Evolutionary conservation across 2,329 filamentous ascomycete species (phyloP).

Genomic region (Cercospora zeae-maydis): DNA sequence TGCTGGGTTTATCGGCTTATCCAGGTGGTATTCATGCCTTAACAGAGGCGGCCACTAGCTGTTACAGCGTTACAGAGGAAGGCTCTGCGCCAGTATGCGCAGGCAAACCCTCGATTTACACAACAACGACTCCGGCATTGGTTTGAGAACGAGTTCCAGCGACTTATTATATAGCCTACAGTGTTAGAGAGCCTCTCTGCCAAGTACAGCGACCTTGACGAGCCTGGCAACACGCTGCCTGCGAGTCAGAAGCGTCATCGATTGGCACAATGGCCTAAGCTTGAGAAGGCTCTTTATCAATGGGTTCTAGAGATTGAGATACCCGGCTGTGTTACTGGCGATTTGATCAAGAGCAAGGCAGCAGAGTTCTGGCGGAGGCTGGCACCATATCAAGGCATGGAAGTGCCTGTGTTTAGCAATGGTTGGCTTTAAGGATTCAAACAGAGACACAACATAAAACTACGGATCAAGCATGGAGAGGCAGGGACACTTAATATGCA

Average conservation of each 20-base stretch:
- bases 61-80: background rate
- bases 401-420: conserved; percentile 10
- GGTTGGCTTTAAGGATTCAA: conserved; percentile 14
- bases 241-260: background rate
- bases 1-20: background rate
- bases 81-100: background rate
- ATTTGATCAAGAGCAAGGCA: background rate
- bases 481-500: background rate
- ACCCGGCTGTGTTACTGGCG: background rate
- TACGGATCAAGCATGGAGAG: background rate
- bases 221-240: background rate
- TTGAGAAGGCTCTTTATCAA: background rate
- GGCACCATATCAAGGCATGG: conserved; percentile 4
- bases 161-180: background rate
- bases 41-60: background rate
- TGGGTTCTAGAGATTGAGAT: background rate
- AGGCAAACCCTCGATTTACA: background rate
- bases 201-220: background rate
- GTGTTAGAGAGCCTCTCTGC: background rate
- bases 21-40: background rate
- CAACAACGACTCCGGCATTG: background rate
- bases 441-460: background rate
- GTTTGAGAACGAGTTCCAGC: background rate
- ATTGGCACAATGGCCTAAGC: background rate
- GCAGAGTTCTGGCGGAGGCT: background rate